Base-by-base conservation (phyloP, 192 early-diverging fungal species). In the Phlyctochytrium bullatum region DNA sequence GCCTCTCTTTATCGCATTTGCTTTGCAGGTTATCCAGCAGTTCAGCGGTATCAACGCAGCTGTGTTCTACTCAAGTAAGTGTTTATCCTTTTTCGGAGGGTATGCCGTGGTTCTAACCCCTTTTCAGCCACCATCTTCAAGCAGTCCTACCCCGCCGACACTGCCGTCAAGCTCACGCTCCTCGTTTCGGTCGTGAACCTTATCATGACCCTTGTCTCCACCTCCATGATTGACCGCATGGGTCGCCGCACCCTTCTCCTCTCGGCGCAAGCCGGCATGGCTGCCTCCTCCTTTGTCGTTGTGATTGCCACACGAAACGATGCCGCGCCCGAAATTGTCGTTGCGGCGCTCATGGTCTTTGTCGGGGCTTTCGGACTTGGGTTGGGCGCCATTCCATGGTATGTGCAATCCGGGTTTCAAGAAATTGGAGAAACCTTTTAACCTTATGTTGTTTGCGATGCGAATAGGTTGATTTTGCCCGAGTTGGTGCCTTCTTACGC, bases 11-110 rank as follows among this genome's bases (percentile, higher is more conserved):
- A 75, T 88, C 52, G 83, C 86, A 2, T 47, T 93, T 1, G 78
- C 91, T 20, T 59, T 94, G 3, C 92, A 93, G 72, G 54, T 92
- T 2, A 73, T 88, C 0, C 94, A 96, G 73, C 94, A 96, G 75
- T 88, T 93, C 66, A 90, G 89, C 35, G 94, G 94, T 27, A 92
- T 93, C 72, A 96, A 94, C 73, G 91, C 89, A 10, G 92, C 93
- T 10, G 89, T 93, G 61, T 93, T 87, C 73, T 96, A 93, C 66
- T 72, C 68, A 17, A 72, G 54, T 57, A 57, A 20, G 54, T 57
- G 10, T n/a, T n/a, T 59, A 47, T 34, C 47, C 27, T 62, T 14
- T 34, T 62, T 62, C 25, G 14, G 31, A 23, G 14, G 4, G 25
- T 51, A 17, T 6, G 4, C 17, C 10, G 14, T 14, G 27, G 4